Evolutionary conservation across 2,329 filamentous ascomycete genomes (phyloP).

Genomic region (Paraphaeosphaeria minitans): DNA sequence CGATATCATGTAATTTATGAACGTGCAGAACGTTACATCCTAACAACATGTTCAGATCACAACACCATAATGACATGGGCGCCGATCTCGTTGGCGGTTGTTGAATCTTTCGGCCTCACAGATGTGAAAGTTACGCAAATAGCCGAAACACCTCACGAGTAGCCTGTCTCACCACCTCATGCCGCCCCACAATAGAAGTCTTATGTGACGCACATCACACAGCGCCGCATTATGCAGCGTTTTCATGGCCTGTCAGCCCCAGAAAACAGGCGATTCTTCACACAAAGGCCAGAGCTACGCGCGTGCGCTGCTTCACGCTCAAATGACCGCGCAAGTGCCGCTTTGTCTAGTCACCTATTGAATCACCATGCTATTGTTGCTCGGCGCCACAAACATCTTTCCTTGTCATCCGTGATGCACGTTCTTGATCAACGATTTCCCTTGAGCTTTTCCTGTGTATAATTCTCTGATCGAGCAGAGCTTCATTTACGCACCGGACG

Average conservation of each 20-base stretch:
- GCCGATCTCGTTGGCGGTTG: conserved; percentile 34
- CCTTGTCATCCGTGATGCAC: not conserved
- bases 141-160: conserved; percentile 19
- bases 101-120: conserved; percentile 33
- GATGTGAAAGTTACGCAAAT: conserved; percentile 13
- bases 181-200: not conserved
- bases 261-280: not conserved
- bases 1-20: conserved; percentile 14
- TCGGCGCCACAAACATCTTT: not conserved
- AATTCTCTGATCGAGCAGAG: not conserved
- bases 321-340: not conserved
- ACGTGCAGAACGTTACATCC: conserved; percentile 5
- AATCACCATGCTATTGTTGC: not conserved
- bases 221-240: not conserved
- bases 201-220: conserved; percentile 4
- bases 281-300: not conserved
- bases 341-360: conserved; percentile 2
- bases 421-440: not conserved
- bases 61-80: conserved; percentile 41
- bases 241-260: conserved; percentile 6
- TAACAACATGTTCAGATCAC: conserved; percentile 31
- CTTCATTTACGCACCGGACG: not conserved
- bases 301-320: conserved; percentile 1
- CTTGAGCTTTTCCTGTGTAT: not conserved
- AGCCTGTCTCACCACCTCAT: conserved; percentile 15